Evolutionary conservation across 2,329 filamentous ascomycete species (phyloP), one percentile per base, ranked within the genome.

Genomic region (Talaromyces pinophilus): DNA sequence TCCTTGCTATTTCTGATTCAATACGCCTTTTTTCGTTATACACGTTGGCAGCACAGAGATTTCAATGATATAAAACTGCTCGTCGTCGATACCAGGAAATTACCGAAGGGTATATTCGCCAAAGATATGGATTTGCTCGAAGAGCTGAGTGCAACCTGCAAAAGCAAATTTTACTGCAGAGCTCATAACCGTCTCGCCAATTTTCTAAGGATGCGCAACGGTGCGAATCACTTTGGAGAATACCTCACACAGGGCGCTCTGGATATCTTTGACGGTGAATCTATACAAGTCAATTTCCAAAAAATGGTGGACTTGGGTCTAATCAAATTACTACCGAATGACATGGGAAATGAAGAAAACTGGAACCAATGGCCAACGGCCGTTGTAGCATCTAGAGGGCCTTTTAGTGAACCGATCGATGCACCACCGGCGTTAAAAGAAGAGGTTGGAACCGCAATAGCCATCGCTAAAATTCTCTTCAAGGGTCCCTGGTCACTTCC

Each of bases 101-200:
- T 55, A 1, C 52, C 52, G 0, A 35, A 22, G n/a, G 52, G 52
- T 6, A 7, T 3, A 38, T 55, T 55, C 8, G 30, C 52, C 15
- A 55, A 55, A 55, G 52, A 55, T 22, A 35, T 55, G 30, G 30
- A 55, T n/a, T 55, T 55, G 52, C 17, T 55, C n/a, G 11, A 35
- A 6, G 5, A 4, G n/a, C 10, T 55, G 2, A 35, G n/a, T 15
- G 11, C 52, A 11, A 7, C 1, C 1, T 55, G 52, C 30, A 25
- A 25, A 25, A 25, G 3, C 25, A 25, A 25, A 25, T 25, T 25
- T 25, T 25, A 25, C 25, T 25, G 25, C 25, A 25, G 25, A 25
- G 25, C 25, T 25, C 25, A 25, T 25, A 25, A 25, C 4, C 25
- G 25, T 25, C 25, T 25, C 25, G 25, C 25, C 3, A 25, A 25